These are phyloP conservation scores for Dovyalis caffra DNA, from an alignment of 345 rosid genomes.

Conservation along the genomic window DNA sequence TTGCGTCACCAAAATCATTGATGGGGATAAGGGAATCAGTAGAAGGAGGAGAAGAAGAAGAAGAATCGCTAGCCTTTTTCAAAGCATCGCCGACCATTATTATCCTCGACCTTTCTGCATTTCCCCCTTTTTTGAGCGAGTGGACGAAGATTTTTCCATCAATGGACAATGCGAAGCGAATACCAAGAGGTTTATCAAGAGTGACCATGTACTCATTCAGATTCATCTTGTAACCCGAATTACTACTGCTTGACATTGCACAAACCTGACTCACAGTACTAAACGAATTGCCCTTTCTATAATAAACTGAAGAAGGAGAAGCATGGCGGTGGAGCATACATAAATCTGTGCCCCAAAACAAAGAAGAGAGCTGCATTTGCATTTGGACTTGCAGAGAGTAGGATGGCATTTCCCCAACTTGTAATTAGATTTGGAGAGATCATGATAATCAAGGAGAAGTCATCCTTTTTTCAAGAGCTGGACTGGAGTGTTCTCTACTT, in stretches of 20 bases:
- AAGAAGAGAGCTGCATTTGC: too few relatives aligned
- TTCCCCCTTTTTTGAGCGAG: conserved; percentile 82
- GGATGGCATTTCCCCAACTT: too few relatives aligned
- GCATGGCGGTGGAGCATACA: too few relatives aligned
- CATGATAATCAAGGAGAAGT: too few relatives aligned
- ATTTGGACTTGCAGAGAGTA: too few relatives aligned
- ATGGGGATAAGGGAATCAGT: conserved; percentile 45
- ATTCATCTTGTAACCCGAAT: conserved; percentile 51
- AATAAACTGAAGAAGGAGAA: too few relatives aligned
- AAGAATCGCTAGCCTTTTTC: conserved; percentile 60
- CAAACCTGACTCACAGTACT: too few relatives aligned
- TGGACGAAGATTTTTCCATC: conserved; percentile 81
- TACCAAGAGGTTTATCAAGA: conserved; percentile 79
- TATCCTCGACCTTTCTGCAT: conserved; percentile 89
- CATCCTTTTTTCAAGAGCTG: too few relatives aligned
- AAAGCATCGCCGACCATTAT: conserved; percentile 86
- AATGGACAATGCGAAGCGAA: conserved; percentile 67
- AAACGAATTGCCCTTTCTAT: too few relatives aligned
- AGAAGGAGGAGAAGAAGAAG: conserved; percentile 28
- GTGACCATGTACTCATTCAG: conserved; percentile 95
- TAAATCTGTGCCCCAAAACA: too few relatives aligned
- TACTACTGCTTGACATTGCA: neutral
- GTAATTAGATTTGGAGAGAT: too few relatives aligned
- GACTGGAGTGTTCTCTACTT: too few relatives aligned
- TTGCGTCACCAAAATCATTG: conserved; percentile 57